Evolutionary conservation across 495 filamentous ascomycete genomes (phyloP).

Genomic region (Apiosordaria backusii): DNA sequence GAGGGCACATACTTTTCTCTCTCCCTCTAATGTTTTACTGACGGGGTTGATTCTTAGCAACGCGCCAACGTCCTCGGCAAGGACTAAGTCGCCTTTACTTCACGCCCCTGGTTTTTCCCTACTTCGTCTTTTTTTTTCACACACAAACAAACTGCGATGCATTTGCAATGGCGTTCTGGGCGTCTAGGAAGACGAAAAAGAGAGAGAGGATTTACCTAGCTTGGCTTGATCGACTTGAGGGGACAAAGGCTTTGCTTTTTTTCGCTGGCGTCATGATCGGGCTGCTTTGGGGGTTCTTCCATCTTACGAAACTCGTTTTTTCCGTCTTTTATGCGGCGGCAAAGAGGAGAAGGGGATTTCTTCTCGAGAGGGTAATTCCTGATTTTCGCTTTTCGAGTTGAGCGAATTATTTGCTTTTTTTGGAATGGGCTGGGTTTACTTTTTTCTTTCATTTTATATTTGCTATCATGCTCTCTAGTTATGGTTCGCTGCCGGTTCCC

Average conservation of each 20-base stretch:
- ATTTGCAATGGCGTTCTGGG: constrained; percentile 11
- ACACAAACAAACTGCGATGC: neutral
- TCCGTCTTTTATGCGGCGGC: neutral
- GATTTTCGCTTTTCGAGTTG: neutral
- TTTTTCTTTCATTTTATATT: neutral
- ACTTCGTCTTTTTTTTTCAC: neutral
- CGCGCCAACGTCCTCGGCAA: neutral
- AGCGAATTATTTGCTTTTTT: neutral
- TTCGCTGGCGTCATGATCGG: constrained; percentile 1
- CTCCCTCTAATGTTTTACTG: neutral
- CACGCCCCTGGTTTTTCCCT: neutral
- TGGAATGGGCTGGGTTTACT: neutral
- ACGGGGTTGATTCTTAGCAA: neutral
- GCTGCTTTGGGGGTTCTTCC: neutral
- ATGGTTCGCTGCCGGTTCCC: neutral
- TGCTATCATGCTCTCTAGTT: neutral
- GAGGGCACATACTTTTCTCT: neutral
- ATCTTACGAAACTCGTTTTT: no score
- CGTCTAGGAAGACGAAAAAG: constrained; percentile 16
- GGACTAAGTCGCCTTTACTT: neutral
- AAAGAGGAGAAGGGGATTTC: neutral
- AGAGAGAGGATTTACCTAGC: neutral
- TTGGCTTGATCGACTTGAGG: neutral
- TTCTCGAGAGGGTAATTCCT: neutral
- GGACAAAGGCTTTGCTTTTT: neutral